Evolutionary conservation across 1,284 basidiomycete genomes (phyloP), one percentile per base, ranked within the genome.

Genomic region (Heterobasidion annosum): DNA sequence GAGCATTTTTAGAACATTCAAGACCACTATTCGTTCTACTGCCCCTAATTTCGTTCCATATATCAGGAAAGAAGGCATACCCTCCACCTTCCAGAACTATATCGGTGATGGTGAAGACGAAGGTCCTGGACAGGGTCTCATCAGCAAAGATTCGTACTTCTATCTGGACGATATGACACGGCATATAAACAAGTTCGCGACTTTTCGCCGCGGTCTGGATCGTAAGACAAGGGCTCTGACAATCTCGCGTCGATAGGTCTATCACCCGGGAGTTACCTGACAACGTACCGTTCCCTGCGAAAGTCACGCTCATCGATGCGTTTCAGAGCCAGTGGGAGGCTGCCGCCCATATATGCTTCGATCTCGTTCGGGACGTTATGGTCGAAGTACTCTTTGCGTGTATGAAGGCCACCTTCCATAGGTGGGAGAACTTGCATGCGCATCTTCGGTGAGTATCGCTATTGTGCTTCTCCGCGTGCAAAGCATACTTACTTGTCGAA

Each of bases 1-100:
- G 16, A 58, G 55, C 0, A 58, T 65, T 2, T 79, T 75, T 51
- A 50, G 49, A 0, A 51, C 46, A 3, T 73, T 74, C 55, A 73
- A 72, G 59, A 50, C 25, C 1, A 60, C 64, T 1, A 71, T 79
- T 43, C 67, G 67, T 47, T 53, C 49, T 1, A 78, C 75, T 0
- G 61, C 69, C 10, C 76, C 76, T 0, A 67, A 74, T 37, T 78
- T 78, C 48, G 35, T 49, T 3, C 52, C 53, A 6, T 18, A 13
- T 8, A 12, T 18, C 32, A 54, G 19, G 15, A 34, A 50, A 8
- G 48, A 46, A 12, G 35, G 5, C 12, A 34, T 33, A 32, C n/a
- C 15, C 34, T n/a, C 6, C 15, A 18, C n/a, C 45, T 42, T 48
- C 10, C 15, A 18, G 47, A 51, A 54, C 40, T 47, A 12, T 8